Evolutionary conservation across 2,329 filamentous ascomycete genomes (phyloP).

Genomic region (Botryotinia calthae): DNA sequence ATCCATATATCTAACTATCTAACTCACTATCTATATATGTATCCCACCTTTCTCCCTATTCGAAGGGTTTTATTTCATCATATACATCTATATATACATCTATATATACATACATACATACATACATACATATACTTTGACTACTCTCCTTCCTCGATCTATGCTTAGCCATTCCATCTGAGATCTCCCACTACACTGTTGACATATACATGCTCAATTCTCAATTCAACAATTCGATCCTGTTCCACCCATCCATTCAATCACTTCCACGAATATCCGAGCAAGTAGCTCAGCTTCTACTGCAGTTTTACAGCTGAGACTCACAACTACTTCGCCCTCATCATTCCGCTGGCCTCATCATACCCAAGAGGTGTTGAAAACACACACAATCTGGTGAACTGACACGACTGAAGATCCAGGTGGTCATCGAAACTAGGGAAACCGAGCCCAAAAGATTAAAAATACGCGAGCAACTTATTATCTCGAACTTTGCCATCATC

Average conservation of each 20-base stretch:
- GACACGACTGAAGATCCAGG: background rate
- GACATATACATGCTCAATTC: background rate
- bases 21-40: background rate
- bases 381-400: background rate
- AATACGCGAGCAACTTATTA: constrained; percentile 11
- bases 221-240: background rate
- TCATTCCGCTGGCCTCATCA: constrained; percentile 1
- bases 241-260: constrained; percentile 11
- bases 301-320: background rate
- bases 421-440: background rate
- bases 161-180: background rate
- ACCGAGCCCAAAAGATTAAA: background rate
- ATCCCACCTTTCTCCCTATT: background rate
- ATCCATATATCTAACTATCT: background rate
- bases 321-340: background rate
- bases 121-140: background rate
- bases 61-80: background rate
- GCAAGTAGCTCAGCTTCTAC: background rate
- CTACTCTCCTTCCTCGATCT: background rate
- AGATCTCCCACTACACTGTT: no score
- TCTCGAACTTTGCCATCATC: background rate
- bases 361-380: constrained; percentile 1
- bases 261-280: constrained; percentile 3
- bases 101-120: background rate
- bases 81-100: background rate